Evolutionary conservation across 208 protist species (phyloP), one percentile per base, ranked within the genome.

Genomic region (Crithidia brevicula): DNA sequence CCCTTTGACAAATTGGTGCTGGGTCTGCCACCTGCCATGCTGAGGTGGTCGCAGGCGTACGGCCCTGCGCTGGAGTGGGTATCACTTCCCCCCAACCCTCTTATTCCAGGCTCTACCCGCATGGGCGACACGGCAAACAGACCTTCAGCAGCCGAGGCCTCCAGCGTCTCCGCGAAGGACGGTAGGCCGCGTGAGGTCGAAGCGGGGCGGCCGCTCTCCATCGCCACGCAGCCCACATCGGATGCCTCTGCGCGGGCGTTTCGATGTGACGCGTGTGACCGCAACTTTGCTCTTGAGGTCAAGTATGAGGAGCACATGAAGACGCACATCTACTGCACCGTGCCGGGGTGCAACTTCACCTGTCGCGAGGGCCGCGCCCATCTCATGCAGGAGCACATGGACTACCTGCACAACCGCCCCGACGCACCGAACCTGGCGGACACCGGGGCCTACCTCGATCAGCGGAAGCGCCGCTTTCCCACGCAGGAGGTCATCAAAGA

Each of bases 361-460:
- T 97, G 92, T 72, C 78, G 72, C 42, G 73, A 73, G 18, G 65
- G 67, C 42, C 89, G 90, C 59, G 63, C 80, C 22, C 88, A 79
- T 62, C 87, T 82, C 49, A 95, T 97, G 92, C 83, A 97, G 64
- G 78, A 90, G 78, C 92, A 97, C 75, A 82, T 92, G 68, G 80
- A 92, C 54, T 72, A 82, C 38, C 79, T 97, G 56, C 92, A 97
- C 74, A 88, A 92, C 50, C 86, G 89, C 28, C 81, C 83, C 3
- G 85, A 97, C 62, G 89, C 92, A 10, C 92, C 89, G 4, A 81
- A 94, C 63, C 82, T 97, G 28, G 81, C 60, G 23, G 88, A 97
- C 75, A 78, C 77, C 28, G 50, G 34, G 16, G 47, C 61, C 40
- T 97, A 97, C 66, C 65, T 94, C 30, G 72, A 72, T 9, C 85